Conservation (phyloP, 257 asterid genomes). For the Plantago major region DNA sequence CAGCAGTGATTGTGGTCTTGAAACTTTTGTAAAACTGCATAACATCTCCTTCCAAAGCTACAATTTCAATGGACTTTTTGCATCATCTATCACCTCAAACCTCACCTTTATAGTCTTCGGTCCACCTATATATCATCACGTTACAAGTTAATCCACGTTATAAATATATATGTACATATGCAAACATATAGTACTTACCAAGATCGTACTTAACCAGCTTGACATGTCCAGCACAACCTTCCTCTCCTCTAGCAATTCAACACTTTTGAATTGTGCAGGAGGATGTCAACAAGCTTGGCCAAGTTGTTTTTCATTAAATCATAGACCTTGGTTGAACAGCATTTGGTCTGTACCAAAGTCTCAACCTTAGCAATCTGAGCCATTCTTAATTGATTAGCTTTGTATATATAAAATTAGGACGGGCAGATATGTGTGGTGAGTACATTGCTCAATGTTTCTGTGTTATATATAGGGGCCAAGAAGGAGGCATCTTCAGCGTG, state of each 20-base stretch:
- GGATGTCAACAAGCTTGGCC: constrained; percentile 5
- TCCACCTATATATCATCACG: constrained; percentile 4
- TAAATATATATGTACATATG: background rate
- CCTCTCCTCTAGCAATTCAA: constrained; percentile 22
- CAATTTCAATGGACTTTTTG: constrained; percentile 10
- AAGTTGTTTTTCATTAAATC: constrained; percentile 18
- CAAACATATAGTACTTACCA: constrained; percentile 13
- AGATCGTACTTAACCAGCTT: background rate
- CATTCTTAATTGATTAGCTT: constrained; percentile 8
- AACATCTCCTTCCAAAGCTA: constrained; percentile 22
- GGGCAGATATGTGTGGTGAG: background rate
- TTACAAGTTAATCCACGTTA: background rate
- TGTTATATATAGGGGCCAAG: background rate
- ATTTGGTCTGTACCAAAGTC: constrained; percentile 24
- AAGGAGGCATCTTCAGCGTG: background rate
- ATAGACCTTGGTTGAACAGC: constrained; percentile 19
- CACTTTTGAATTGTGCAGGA: constrained; percentile 15
- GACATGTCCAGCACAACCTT: constrained; percentile 29
- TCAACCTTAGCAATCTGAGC: constrained; percentile 31
- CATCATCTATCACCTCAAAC: constrained; percentile 24
- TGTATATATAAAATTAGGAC: background rate
- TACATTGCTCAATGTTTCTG: background rate
- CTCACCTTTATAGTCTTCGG: constrained; percentile 19
- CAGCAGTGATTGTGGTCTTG: background rate
- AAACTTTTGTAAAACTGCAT: constrained; percentile 19